A percentile compares a stretch with the other conserved stretches of the same genome.
phyloP scores from a whole-genome alignment of 176 grass and related monocot genomes.

The Hyparrhenia diplandra region DNA sequence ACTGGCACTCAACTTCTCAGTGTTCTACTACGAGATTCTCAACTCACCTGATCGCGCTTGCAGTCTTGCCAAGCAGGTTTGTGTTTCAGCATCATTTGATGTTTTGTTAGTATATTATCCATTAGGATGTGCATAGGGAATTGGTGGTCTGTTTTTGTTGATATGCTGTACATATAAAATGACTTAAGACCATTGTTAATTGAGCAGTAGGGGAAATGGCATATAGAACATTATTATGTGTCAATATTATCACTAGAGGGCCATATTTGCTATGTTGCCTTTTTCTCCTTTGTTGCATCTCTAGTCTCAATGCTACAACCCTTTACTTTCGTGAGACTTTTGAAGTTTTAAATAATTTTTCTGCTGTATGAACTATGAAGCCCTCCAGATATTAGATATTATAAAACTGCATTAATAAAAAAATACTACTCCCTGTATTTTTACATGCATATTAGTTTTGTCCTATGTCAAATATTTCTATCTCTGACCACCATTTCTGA shows the following conservation, averaged over 20 bases:
- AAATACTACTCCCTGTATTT: not conserved
- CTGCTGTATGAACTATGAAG: not conserved
- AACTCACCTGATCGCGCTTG: constrained; percentile 80
- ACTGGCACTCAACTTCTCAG: constrained; percentile 77
- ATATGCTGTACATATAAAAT: not conserved
- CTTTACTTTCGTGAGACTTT: not conserved
- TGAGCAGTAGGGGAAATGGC: not conserved
- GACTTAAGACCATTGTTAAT: not conserved
- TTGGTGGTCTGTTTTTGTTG: not conserved
- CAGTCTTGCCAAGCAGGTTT: constrained; percentile 75
- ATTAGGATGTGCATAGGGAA: not conserved
- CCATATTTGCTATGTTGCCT: not conserved
- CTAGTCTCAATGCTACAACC: not conserved
- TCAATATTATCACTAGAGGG: not conserved
- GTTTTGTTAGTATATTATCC: not conserved
- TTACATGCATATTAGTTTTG: not conserved
- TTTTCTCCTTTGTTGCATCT: not conserved
- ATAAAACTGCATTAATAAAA: not conserved
- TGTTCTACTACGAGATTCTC: constrained; percentile 90
- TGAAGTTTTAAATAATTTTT: not conserved
- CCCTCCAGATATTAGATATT: not conserved
- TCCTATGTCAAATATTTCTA: not conserved
- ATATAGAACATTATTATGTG: not conserved
- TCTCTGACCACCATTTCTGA: not conserved
- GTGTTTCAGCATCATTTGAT: constrained; percentile 27